A percentile compares a stretch with the other conserved stretches of the same genome.
Conservation (phyloP, 1,284 basidiomycete genomes). For the Cryptococcus hybrid region DNA sequence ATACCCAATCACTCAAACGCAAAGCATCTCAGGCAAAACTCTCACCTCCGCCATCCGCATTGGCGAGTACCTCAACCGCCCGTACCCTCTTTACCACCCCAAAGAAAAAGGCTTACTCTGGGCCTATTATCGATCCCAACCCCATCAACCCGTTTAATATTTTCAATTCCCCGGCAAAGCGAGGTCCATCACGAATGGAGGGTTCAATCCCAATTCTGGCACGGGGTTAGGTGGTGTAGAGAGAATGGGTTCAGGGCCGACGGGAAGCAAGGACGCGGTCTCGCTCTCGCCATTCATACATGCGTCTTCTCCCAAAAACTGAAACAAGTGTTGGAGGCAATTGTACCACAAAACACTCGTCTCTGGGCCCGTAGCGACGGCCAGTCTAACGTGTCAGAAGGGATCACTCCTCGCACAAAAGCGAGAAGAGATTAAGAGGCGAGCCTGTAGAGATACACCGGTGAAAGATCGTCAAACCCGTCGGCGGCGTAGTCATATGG, state of each 20-base stretch:
- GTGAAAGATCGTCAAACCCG: slow-evolving; percentile 6
- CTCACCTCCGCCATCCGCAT: neutral
- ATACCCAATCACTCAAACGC: neutral
- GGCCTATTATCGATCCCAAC: slow-evolving; percentile 39
- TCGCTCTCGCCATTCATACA: slow-evolving; percentile 46
- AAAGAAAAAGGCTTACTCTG: slow-evolving; percentile 31
- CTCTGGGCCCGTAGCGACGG: no score
- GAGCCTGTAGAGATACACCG: slow-evolving; percentile 8
- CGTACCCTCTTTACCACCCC: slow-evolving; percentile 24
- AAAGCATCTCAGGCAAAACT: slow-evolving; percentile 6
- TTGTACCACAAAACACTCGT: no score
- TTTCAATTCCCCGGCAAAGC: slow-evolving; percentile 27
- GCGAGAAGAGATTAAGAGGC: slow-evolving; percentile 34
- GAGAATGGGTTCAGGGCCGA: slow-evolving; percentile 1
- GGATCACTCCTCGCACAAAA: slow-evolving; percentile 44
- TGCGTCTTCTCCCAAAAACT: slow-evolving; percentile 37
- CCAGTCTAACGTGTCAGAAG: slow-evolving; percentile 6
- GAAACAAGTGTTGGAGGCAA: slow-evolving; percentile 37
- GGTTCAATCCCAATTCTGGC: no score
- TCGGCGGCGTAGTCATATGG: neutral
- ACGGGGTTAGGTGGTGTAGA: no score
- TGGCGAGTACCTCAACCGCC: slow-evolving; percentile 1
- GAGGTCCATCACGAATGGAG: slow-evolving; percentile 1
- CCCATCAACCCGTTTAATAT: slow-evolving; percentile 42
- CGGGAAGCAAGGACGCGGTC: neutral